phyloP scores from a whole-genome alignment of 1,284 basidiomycete species.

The Gomphus bonarii region DNA sequence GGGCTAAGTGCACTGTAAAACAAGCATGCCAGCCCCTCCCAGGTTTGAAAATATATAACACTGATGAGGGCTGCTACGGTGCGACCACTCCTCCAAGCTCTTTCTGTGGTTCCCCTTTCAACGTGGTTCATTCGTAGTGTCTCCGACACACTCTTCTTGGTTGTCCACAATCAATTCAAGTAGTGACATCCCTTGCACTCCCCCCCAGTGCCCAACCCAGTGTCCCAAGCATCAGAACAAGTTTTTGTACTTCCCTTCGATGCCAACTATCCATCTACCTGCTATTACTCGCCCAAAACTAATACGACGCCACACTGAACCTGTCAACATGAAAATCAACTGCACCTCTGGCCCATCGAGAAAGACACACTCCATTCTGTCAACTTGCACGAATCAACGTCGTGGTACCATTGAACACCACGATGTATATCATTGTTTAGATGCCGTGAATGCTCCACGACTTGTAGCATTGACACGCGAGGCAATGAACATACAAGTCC shows the following conservation, averaged over 20 bases:
- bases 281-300: neutral
- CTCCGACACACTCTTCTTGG: neutral
- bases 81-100: neutral
- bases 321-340: neutral
- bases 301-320: neutral
- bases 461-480: neutral
- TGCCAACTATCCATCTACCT: neutral
- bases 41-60: neutral
- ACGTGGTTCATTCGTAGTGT: neutral
- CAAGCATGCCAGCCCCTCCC: neutral
- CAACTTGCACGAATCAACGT: neutral
- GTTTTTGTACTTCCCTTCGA: neutral
- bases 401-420: slow-evolving; percentile 1
- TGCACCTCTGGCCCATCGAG: neutral
- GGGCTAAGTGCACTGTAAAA: no score
- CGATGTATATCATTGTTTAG: neutral
- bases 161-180: neutral
- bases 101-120: neutral
- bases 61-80: neutral
- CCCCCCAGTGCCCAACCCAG: neutral
- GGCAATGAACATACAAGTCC: neutral
- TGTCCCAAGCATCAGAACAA: neutral
- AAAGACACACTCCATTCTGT: neutral
- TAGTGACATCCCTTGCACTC: neutral
- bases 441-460: neutral